Evolutionary conservation across 441 rosid species (phyloP).

Genomic region (Corymbia calophylla): DNA sequence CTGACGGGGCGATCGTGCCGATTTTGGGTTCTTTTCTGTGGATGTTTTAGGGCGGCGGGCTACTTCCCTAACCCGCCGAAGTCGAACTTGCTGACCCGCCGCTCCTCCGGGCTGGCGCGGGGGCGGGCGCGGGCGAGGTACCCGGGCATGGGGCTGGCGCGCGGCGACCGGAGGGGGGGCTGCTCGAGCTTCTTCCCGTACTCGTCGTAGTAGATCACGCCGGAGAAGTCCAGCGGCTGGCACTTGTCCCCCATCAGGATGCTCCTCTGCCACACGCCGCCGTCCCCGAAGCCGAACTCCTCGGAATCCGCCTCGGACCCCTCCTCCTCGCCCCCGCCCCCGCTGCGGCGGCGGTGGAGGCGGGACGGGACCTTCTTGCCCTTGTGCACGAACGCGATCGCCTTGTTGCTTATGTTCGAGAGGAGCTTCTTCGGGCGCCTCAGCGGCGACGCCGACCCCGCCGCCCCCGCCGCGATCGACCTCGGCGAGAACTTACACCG

Average conservation of each 20-base stretch:
- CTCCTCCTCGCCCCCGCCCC: not conserved
- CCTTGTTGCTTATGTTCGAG: conserved; percentile 10
- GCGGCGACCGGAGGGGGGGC: conserved; percentile 61
- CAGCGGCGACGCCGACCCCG: not conserved
- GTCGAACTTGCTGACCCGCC: not conserved
- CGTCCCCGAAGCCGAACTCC: conserved; percentile 36
- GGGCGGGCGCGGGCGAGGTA: conserved; percentile 10
- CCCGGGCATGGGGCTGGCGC: conserved; percentile 53
- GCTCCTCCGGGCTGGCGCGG: not conserved
- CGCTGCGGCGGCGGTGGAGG: too few species aligned
- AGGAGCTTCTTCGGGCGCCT: conserved; percentile 1
- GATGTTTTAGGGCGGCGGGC: too few species aligned
- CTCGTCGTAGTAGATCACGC: conserved; percentile 69
- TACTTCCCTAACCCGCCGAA: not conserved
- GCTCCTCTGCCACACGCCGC: conserved; percentile 72
- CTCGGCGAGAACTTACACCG: not conserved
- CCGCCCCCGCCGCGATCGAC: not conserved
- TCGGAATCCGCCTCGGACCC: conserved; percentile 16
- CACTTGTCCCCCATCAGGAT: conserved; percentile 89
- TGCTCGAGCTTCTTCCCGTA: conserved; percentile 42
- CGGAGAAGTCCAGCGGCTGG: conserved; percentile 76
- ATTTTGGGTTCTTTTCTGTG: not conserved
- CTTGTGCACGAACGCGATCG: conserved; percentile 1
- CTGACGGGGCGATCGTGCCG: not conserved
- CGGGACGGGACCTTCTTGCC: not conserved